A percentile compares a stretch with the other conserved stretches of the same genome.
Evolutionary conservation across 768 basidiomycete genomes (phyloP).

Genomic region (Calocybe indica): DNA sequence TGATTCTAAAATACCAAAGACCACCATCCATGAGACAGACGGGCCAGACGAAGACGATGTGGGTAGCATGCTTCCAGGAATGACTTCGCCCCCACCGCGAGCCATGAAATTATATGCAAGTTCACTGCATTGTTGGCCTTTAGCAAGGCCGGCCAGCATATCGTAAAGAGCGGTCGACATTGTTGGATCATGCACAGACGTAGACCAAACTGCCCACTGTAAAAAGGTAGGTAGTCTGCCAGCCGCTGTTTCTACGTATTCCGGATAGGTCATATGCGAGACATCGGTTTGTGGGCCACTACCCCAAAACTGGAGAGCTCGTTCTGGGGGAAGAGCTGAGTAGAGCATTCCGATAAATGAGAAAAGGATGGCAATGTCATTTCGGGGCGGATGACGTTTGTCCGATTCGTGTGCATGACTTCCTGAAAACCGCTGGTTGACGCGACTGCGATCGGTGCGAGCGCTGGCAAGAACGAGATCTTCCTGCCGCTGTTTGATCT

Average conservation of each 20-base stretch:
- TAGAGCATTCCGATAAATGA: slow-evolving; percentile 81
- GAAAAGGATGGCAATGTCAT: slow-evolving; percentile 82
- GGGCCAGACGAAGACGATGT: slow-evolving; percentile 45
- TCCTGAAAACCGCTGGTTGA: slow-evolving; percentile 39
- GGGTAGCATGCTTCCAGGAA: slow-evolving; percentile 53
- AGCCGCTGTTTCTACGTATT: slow-evolving; percentile 52
- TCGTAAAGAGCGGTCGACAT: slow-evolving; percentile 82
- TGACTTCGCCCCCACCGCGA: slow-evolving; percentile 63
- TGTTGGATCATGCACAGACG: slow-evolving; percentile 62
- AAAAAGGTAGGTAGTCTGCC: slow-evolving; percentile 71
- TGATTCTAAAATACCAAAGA: slow-evolving; percentile 70
- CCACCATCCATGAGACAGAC: slow-evolving; percentile 70
- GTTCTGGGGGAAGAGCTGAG: slow-evolving; percentile 63
- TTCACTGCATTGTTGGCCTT: slow-evolving; percentile 81
- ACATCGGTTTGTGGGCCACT: slow-evolving; percentile 42
- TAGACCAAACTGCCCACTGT: slow-evolving; percentile 88
- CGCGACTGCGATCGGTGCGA: slow-evolving; percentile 56
- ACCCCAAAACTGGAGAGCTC: slow-evolving; percentile 85
- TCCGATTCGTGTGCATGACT: slow-evolving; percentile 35
- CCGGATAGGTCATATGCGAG: slow-evolving; percentile 44
- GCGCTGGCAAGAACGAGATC: slow-evolving; percentile 68
- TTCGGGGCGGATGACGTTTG: slow-evolving; percentile 48
- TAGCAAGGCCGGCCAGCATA: slow-evolving; percentile 81
- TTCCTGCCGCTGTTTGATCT: slow-evolving; percentile 88
- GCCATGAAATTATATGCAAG: slow-evolving; percentile 87